These are phyloP conservation scores for Litchi chinensis DNA, from an alignment of 345 rosid genomes.

Conservation along the genomic window DNA sequence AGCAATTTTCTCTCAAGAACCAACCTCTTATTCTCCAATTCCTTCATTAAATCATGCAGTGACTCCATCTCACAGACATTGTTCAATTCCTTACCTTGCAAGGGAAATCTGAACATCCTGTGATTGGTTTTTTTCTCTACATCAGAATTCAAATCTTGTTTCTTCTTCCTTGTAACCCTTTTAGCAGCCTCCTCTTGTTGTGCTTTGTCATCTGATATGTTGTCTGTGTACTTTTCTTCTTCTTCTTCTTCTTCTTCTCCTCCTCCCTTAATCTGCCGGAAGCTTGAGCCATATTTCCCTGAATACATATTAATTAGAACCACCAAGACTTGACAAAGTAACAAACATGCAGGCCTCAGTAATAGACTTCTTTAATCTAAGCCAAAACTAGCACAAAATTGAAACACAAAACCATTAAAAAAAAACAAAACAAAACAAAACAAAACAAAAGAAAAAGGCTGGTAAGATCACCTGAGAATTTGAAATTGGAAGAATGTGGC, in stretches of 20 bases:
- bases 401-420: neutral
- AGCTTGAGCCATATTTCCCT: slow-evolving; percentile 23
- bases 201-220: neutral
- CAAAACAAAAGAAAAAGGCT: neutral
- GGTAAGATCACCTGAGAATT: slow-evolving; percentile 6
- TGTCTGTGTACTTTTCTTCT: neutral
- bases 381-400: neutral
- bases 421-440: neutral
- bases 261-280: slow-evolving; percentile 1
- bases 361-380: neutral
- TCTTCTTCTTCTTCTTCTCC: slow-evolving; percentile 20
- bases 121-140: neutral
- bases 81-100: neutral
- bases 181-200: slow-evolving; percentile 4
- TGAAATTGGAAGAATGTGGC: too few relatives aligned
- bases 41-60: slow-evolving; percentile 7
- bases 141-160: neutral
- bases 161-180: slow-evolving; percentile 5
- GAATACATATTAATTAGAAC: neutral
- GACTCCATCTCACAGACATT: neutral
- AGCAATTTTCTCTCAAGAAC: slow-evolving; percentile 29
- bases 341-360: too few relatives aligned
- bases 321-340: neutral
- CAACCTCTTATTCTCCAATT: slow-evolving; percentile 25
- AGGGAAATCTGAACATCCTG: too few relatives aligned